These are phyloP conservation scores for Stropharia rugosoannulata DNA, from an alignment of 768 basidiomycete genomes.

Conservation along the genomic window DNA sequence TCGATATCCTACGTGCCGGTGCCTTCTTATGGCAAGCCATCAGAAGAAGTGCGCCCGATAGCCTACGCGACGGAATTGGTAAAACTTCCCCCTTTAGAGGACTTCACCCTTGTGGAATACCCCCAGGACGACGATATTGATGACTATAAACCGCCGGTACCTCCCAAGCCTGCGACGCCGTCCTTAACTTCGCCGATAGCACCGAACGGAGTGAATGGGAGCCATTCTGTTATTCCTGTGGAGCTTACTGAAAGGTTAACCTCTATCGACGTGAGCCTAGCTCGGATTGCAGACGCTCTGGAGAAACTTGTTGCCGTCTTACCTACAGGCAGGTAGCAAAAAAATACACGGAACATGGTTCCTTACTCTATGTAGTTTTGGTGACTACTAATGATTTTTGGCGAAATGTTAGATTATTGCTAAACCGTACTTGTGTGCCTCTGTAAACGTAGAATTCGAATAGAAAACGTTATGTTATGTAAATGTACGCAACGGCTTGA, in stretches of 20 bases:
- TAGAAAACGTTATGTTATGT: too few species aligned
- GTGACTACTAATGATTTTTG: too few species aligned
- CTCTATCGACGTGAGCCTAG: constrained; percentile 34
- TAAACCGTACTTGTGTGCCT: too few species aligned
- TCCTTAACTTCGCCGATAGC: constrained; percentile 8
- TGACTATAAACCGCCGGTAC: constrained; percentile 30
- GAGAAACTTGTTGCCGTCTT: constrained; percentile 27
- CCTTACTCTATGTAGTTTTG: too few species aligned
- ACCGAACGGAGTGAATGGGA: not conserved
- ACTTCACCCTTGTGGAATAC: constrained; percentile 15
- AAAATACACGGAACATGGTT: constrained; percentile 27
- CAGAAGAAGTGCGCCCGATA: constrained; percentile 28
- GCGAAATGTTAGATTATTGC: too few species aligned
- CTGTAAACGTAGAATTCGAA: too few species aligned
- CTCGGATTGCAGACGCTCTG: constrained; percentile 34
- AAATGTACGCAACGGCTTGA: too few species aligned
- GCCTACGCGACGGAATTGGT: constrained; percentile 33
- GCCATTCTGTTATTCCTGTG: constrained; percentile 17
- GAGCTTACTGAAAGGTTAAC: constrained; percentile 28
- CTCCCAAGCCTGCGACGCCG: constrained; percentile 24
- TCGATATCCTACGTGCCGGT: constrained; percentile 36
- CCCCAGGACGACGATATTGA: constrained; percentile 32
- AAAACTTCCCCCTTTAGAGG: constrained; percentile 26
- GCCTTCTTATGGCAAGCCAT: constrained; percentile 31
- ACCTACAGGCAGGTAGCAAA: not conserved